Conservation (phyloP, 2,329 filamentous ascomycete species). For the Cladorrhinum sp. region DNA sequence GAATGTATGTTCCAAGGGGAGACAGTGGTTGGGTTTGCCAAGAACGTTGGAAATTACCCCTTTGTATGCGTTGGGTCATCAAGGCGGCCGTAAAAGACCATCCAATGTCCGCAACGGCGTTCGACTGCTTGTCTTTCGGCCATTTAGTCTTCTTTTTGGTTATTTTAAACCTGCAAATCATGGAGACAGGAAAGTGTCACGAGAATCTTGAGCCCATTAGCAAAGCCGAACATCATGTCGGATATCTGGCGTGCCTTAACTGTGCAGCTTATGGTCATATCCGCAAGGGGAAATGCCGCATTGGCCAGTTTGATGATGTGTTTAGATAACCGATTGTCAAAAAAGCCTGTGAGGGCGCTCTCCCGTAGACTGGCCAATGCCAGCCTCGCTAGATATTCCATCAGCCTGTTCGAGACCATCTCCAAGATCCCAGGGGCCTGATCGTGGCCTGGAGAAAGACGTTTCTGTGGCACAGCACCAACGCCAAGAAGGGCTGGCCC, state of each 20-base stretch:
- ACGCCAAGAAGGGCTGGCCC: background rate
- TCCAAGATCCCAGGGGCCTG: background rate
- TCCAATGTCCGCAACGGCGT: too few relatives aligned
- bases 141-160: background rate
- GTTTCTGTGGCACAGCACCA: background rate
- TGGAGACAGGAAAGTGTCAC: background rate
- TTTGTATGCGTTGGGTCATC: background rate
- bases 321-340: background rate
- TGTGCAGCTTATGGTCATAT: background rate
- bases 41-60: background rate
- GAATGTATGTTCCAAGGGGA: too few relatives aligned
- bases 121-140: too few relatives aligned
- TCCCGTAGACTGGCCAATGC: background rate
- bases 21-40: background rate
- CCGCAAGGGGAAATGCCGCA: too few relatives aligned
- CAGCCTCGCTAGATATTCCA: background rate
- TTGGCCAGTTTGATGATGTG: too few relatives aligned
- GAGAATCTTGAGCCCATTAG: background rate
- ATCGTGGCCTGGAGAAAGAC: background rate
- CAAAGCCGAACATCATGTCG: background rate
- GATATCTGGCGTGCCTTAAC: background rate
- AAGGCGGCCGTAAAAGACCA: background rate
- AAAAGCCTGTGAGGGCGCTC: background rate
- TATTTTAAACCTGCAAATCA: background rate
- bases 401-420: background rate